These are phyloP conservation scores for Poa annua DNA, from an alignment of 176 grass and related monocot genomes.

Conservation along the genomic window DNA sequence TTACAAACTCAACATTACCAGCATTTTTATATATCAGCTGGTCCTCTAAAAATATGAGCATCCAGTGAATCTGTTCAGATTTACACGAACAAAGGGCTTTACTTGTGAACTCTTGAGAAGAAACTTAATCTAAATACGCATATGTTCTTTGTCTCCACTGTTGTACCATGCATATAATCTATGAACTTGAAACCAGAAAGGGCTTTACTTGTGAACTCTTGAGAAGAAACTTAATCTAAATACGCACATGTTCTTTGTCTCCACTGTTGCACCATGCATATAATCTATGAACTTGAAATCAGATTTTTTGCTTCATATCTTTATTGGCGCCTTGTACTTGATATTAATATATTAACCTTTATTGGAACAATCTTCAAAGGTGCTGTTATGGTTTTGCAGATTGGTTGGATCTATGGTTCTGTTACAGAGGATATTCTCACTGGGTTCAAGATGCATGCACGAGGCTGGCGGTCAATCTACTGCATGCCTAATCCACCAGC, in stretches of 20 bases:
- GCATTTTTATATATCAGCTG: slow-evolving; percentile 1
- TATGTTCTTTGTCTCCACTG: slow-evolving; percentile 1
- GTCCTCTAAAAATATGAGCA: slow-evolving; percentile 12
- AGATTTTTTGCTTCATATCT: slow-evolving; percentile 1
- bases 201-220: not conserved
- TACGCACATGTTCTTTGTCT: slow-evolving; percentile 10
- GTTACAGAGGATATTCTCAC: slow-evolving; percentile 96
- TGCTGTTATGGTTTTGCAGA: slow-evolving; percentile 55
- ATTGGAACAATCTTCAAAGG: not conserved
- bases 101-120: not conserved
- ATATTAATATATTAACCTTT: not conserved
- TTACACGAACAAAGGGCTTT: not conserved
- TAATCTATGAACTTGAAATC: slow-evolving; percentile 12
- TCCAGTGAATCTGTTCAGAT: not conserved
- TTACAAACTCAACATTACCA: slow-evolving; percentile 10
- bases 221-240: not conserved
- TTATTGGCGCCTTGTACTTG: slow-evolving; percentile 12
- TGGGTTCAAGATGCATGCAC: slow-evolving; percentile 94
- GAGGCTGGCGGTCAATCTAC: slow-evolving; percentile 87
- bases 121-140: slow-evolving; percentile 4
- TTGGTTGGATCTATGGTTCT: slow-evolving; percentile 97
- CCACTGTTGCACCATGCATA: not conserved
- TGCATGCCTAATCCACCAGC: slow-evolving; percentile 86
- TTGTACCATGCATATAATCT: slow-evolving; percentile 5
- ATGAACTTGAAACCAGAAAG: not conserved